These are phyloP conservation scores for Thinopyrum elongatum DNA, from an alignment of 176 grass and related monocot genomes.

Conservation along the genomic window DNA sequence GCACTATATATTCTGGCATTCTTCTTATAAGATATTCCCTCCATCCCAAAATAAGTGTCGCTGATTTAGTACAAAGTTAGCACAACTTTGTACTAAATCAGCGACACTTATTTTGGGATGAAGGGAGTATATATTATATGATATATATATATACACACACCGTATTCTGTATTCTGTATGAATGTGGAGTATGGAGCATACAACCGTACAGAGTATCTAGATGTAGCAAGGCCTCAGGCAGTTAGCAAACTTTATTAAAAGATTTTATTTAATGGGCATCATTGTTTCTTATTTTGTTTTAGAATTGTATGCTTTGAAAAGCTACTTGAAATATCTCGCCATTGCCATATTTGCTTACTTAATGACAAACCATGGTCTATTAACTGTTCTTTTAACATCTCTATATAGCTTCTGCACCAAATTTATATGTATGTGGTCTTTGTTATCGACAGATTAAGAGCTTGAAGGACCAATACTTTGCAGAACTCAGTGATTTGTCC, in stretches of 20 bases:
- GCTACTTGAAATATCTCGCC: neutral
- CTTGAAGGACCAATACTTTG: conserved; percentile 71
- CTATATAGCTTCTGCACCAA: neutral
- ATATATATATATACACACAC: neutral
- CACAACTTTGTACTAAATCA: no score
- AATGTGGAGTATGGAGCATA: neutral
- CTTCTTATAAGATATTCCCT: neutral
- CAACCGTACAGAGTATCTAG: neutral
- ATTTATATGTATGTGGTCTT: conserved; percentile 13
- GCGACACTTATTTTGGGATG: no score
- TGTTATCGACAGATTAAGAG: conserved; percentile 57
- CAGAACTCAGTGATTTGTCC: conserved; percentile 65
- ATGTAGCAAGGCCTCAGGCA: neutral
- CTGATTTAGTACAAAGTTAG: no score
- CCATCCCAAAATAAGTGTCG: no score
- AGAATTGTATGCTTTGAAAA: neutral
- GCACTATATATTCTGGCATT: conserved; percentile 6
- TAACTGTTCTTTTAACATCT: neutral
- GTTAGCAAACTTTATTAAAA: neutral
- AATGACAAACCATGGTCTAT: neutral
- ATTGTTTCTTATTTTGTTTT: conserved; percentile 9
- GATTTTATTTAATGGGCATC: neutral
- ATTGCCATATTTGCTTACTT: neutral
- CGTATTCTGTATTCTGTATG: neutral
- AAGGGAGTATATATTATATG: no score